These are phyloP conservation scores for Saccharomyces mikatae DNA, from an alignment of 805 yeast species.

Conservation along the genomic window DNA sequence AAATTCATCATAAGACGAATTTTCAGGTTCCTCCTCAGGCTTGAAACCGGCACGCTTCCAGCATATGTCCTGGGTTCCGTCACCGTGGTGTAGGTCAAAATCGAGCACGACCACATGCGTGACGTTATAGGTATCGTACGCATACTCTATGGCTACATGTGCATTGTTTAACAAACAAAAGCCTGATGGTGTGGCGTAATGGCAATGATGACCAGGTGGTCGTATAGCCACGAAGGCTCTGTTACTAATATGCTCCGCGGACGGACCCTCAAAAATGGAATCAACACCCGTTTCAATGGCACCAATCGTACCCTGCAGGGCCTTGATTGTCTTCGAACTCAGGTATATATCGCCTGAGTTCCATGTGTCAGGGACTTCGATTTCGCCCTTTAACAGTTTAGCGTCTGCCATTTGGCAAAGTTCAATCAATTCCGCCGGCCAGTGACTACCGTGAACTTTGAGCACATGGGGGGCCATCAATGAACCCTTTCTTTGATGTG, in stretches of 20 bases:
- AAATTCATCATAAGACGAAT: constrained; percentile 36
- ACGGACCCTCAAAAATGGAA: constrained; percentile 34
- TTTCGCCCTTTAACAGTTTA: constrained; percentile 42
- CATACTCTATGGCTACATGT: constrained; percentile 74
- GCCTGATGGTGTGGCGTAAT: constrained; percentile 76
- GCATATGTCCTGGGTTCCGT: constrained; percentile 79
- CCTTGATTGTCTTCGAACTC: constrained; percentile 55
- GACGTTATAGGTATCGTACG: constrained; percentile 49
- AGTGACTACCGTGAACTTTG: constrained; percentile 63
- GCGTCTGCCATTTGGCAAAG: constrained; percentile 52
- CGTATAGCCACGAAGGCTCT: constrained; percentile 61
- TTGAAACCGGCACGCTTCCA: constrained; percentile 56
- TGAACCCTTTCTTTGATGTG: constrained; percentile 35
- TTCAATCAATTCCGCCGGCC: constrained; percentile 55
- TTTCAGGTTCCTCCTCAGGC: constrained; percentile 24
- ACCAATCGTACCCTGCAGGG: constrained; percentile 70
- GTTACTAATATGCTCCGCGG: constrained; percentile 28
- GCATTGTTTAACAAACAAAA: constrained; percentile 77
- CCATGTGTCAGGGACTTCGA: constrained; percentile 79
- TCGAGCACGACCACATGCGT: constrained; percentile 79
- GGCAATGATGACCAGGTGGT: constrained; percentile 87
- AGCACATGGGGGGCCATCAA: constrained; percentile 52
- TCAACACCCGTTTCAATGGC: constrained; percentile 69
- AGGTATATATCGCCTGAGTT: constrained; percentile 76
- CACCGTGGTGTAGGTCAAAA: constrained; percentile 83